These are phyloP conservation scores for Melanogaster broomeanus DNA, from an alignment of 768 basidiomycete species.

Conservation along the genomic window DNA sequence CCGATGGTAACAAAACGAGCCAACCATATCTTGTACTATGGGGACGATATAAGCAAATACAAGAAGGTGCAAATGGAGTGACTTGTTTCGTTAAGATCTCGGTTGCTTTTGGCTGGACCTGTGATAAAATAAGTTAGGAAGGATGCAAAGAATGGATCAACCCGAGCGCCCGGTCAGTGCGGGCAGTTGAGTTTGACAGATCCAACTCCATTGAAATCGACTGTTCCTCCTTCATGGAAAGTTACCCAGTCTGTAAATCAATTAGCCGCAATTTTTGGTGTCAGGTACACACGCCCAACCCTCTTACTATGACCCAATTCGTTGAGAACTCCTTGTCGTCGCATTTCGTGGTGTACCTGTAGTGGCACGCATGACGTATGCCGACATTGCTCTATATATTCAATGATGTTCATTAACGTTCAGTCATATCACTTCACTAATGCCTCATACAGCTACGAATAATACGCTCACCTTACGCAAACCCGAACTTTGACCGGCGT, in stretches of 20 bases:
- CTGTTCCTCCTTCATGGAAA: slow-evolving; percentile 12
- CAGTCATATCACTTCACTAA: slow-evolving; percentile 18
- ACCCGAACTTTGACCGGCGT: not conserved
- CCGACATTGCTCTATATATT: slow-evolving; percentile 19
- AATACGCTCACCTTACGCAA: slow-evolving; percentile 25
- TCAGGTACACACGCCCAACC: not conserved
- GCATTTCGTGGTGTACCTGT: not conserved
- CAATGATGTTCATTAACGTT: slow-evolving; percentile 6
- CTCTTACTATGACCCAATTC: slow-evolving; percentile 11
- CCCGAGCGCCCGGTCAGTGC: no score
- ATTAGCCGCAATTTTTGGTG: slow-evolving; percentile 13
- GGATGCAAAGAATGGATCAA: not conserved
- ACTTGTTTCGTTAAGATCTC: slow-evolving; percentile 7
- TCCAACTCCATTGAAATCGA: slow-evolving; percentile 1
- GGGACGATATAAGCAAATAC: not conserved
- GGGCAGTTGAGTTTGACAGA: slow-evolving; percentile 1
- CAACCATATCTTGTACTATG: not conserved
- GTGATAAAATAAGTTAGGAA: slow-evolving; percentile 3
- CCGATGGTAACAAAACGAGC: not conserved
- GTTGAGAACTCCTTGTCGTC: slow-evolving; percentile 23
- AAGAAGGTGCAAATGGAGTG: slow-evolving; percentile 8
- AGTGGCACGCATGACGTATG: no score
- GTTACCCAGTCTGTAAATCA: slow-evolving; percentile 6
- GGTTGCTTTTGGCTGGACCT: slow-evolving; percentile 2
- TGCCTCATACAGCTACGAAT: no score